These are phyloP conservation scores for Kuraishia capsulata DNA, from an alignment of 805 yeast species.

Conservation along the genomic window DNA sequence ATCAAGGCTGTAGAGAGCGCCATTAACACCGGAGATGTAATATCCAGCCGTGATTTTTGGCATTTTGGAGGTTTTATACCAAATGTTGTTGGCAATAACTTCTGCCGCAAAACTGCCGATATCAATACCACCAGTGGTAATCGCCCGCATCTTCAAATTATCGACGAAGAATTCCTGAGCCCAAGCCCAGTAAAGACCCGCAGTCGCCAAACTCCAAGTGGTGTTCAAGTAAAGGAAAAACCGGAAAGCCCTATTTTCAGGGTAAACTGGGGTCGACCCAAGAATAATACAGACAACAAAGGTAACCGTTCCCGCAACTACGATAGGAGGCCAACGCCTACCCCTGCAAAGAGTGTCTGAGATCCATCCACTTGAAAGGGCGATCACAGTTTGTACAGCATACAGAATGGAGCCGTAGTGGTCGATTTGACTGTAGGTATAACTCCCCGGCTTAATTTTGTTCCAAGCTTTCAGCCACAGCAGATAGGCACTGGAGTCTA, in stretches of 20 bases:
- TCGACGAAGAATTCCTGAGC: slow-evolving; percentile 6
- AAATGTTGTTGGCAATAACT: slow-evolving; percentile 6
- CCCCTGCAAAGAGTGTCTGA: slow-evolving; percentile 7
- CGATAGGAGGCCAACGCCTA: slow-evolving; percentile 7
- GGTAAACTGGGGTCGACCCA: slow-evolving; percentile 3
- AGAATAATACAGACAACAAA: slow-evolving; percentile 4
- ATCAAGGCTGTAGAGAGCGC: slow-evolving; percentile 3
- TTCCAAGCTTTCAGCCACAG: slow-evolving; percentile 9
- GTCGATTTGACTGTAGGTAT: slow-evolving; percentile 6
- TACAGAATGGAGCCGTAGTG: slow-evolving; percentile 5
- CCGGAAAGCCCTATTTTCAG: slow-evolving; percentile 5
- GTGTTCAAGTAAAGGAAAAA: slow-evolving; percentile 7
- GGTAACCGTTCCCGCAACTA: slow-evolving; percentile 4
- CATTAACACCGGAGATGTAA: slow-evolving; percentile 8
- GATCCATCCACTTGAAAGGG: slow-evolving; percentile 5
- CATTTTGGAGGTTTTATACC: slow-evolving; percentile 7
- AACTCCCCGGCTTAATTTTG: slow-evolving; percentile 3
- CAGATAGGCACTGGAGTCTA: slow-evolving; percentile 3
- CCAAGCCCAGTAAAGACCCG: slow-evolving; percentile 9
- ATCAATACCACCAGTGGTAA: slow-evolving; percentile 8
- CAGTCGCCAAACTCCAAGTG: slow-evolving; percentile 6
- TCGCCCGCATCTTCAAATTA: slow-evolving; percentile 4
- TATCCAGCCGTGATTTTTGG: slow-evolving; percentile 8
- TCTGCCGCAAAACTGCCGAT: slow-evolving; percentile 7
- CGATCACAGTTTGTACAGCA: slow-evolving; percentile 5